phyloP scores from a whole-genome alignment of 257 asterid species.

The Salvia hispanica region DNA sequence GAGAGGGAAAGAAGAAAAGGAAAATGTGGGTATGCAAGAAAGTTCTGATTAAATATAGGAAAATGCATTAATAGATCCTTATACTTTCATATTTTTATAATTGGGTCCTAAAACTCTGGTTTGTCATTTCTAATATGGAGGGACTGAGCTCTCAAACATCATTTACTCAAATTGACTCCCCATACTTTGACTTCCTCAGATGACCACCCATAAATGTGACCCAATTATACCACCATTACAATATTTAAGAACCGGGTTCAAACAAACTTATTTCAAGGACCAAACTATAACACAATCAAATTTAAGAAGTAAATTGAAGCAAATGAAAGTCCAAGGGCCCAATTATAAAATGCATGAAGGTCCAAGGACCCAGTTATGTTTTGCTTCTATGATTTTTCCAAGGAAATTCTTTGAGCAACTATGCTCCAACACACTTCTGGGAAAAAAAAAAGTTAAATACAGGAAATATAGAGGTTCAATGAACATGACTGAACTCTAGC shows the following conservation, averaged over 20 bases:
- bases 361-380: not conserved
- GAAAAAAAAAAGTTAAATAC: not conserved
- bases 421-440: not conserved
- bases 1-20: not conserved
- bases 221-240: not conserved
- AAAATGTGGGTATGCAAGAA: not conserved
- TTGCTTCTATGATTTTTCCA: not conserved
- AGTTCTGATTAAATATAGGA: not conserved
- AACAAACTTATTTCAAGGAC: not conserved
- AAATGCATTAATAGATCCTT: not conserved
- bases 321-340: not conserved
- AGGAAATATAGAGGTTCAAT: constrained; percentile 4
- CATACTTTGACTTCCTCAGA: not conserved
- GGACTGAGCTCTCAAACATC: not conserved
- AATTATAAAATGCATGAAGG: not conserved
- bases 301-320: not conserved
- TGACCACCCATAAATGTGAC: not conserved
- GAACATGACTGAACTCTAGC: not conserved
- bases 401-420: not conserved
- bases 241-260: not conserved
- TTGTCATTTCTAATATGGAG: not conserved
- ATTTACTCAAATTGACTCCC: not conserved
- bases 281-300: not conserved
- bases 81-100: not conserved
- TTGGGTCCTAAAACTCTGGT: not conserved